Conservation (phyloP, 73 alveolate genomes). For the Paraurostyla sp. region DNA sequence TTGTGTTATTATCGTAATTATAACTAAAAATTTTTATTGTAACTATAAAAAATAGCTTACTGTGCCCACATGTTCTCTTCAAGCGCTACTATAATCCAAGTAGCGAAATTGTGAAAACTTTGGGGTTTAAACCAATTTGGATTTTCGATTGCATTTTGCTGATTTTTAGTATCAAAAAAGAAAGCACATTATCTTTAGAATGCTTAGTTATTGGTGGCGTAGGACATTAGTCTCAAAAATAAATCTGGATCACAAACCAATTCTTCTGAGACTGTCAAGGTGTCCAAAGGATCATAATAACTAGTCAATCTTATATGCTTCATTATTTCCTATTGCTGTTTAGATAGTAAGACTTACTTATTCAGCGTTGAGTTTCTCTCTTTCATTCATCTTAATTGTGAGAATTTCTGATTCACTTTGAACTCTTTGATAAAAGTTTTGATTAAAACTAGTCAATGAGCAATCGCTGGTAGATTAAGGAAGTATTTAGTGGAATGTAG, state of each 20-base stretch:
- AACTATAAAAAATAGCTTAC: slow-evolving; percentile 3
- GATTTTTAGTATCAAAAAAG: slow-evolving; percentile 15
- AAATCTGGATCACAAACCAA: slow-evolving; percentile 44
- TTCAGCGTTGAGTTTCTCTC: slow-evolving; percentile 30
- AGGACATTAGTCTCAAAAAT: slow-evolving; percentile 30
- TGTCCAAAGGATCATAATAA: slow-evolving; percentile 22
- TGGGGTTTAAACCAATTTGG: slow-evolving; percentile 61
- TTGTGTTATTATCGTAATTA: slow-evolving; percentile 32
- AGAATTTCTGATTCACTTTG: background rate
- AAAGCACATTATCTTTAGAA: background rate
- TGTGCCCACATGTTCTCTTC: slow-evolving; percentile 65
- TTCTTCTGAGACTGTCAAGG: slow-evolving; percentile 49
- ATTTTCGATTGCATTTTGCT: slow-evolving; percentile 30
- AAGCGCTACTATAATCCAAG: slow-evolving; percentile 43
- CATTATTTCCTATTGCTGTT: slow-evolving; percentile 51
- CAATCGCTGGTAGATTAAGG: background rate
- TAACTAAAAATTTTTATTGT: slow-evolving; percentile 54
- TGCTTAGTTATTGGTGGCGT: slow-evolving; percentile 20
- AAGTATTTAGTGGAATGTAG: background rate
- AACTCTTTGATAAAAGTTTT: slow-evolving; percentile 38
- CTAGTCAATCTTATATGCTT: slow-evolving; percentile 6
- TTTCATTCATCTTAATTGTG: background rate
- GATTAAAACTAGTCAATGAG: background rate
- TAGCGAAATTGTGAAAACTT: slow-evolving; percentile 43
- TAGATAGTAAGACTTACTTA: background rate